Percentiles rank a stretch among this genome's conserved stretches.
These are phyloP conservation scores for Osmanthus fragrans DNA, from an alignment of 257 asterid species.

Conservation along the genomic window DNA sequence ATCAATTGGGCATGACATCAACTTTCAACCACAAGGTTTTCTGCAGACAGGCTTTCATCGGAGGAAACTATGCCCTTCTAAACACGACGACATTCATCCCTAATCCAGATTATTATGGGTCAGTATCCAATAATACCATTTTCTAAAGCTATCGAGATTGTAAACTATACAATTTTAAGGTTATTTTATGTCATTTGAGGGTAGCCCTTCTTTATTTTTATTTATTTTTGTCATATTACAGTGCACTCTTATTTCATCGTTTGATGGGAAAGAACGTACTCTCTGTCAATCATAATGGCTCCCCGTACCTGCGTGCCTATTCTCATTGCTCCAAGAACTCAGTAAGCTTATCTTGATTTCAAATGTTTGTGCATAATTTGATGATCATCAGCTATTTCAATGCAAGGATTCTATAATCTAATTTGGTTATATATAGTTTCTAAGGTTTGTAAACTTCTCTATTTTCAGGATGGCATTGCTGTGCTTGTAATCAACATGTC, in stretches of 20 bases:
- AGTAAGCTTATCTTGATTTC: slow-evolving; percentile 35
- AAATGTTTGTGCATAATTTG: background rate
- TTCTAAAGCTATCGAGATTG: background rate
- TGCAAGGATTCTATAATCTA: background rate
- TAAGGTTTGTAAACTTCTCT: background rate
- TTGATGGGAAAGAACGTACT: slow-evolving; percentile 80
- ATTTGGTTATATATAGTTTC: background rate
- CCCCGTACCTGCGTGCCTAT: slow-evolving; percentile 62
- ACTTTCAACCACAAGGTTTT: slow-evolving; percentile 70
- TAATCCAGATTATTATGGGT: slow-evolving; percentile 92
- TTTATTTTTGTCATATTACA: slow-evolving; percentile 12
- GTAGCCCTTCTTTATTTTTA: background rate
- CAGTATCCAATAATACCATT: background rate
- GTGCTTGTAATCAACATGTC: slow-evolving; percentile 74
- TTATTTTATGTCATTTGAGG: background rate
- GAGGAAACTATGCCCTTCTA: slow-evolving; percentile 84
- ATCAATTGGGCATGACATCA: slow-evolving; percentile 89
- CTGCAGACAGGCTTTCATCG: slow-evolving; percentile 82
- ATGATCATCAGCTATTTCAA: background rate
- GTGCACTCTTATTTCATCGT: slow-evolving; percentile 80
- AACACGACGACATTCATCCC: slow-evolving; percentile 70
- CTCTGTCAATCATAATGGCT: slow-evolving; percentile 47
- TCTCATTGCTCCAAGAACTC: slow-evolving; percentile 69
- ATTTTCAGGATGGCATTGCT: slow-evolving; percentile 50
- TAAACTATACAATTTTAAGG: background rate